A percentile compares a stretch with the other conserved stretches of the same genome.
Conservation (phyloP, 768 basidiomycete genomes). For the Nidularia pulvinata region DNA sequence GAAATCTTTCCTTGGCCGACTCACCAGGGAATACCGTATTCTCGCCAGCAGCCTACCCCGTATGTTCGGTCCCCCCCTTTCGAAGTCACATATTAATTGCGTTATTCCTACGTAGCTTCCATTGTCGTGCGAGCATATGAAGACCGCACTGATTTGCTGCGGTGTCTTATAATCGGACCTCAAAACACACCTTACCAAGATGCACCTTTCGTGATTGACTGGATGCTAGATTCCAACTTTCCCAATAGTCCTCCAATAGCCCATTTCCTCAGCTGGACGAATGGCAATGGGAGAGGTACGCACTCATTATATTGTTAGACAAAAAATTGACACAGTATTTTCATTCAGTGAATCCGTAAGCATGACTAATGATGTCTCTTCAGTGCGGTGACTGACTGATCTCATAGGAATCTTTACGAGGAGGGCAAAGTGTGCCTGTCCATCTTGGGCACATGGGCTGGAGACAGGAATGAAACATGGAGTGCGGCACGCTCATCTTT, state of each 20-base stretch:
- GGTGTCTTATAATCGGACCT: slow-evolving; percentile 90
- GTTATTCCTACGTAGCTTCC: slow-evolving; percentile 48
- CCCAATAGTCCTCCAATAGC: slow-evolving; percentile 83
- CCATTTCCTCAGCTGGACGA: slow-evolving; percentile 93
- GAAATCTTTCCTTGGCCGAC: slow-evolving; percentile 72
- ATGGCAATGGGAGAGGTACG: slow-evolving; percentile 87
- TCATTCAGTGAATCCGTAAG: slow-evolving; percentile 81
- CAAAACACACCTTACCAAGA: slow-evolving; percentile 95
- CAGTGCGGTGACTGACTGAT: neutral
- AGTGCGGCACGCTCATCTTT: slow-evolving; percentile 82
- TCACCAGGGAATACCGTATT: slow-evolving; percentile 83
- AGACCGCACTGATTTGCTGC: slow-evolving; percentile 83
- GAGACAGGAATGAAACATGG: slow-evolving; percentile 89
- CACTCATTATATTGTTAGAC: slow-evolving; percentile 1
- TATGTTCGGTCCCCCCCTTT: slow-evolving; percentile 23
- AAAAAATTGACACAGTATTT: neutral
- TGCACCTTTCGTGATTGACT: slow-evolving; percentile 94
- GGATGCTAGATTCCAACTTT: slow-evolving; percentile 86
- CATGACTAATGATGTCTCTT: slow-evolving; percentile 7
- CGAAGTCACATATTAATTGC: too few relatives aligned
- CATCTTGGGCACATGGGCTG: slow-evolving; percentile 90
- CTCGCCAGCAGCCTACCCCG: slow-evolving; percentile 83
- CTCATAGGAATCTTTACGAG: slow-evolving; percentile 81
- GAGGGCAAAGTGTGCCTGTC: slow-evolving; percentile 96
- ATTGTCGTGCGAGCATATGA: slow-evolving; percentile 92